Conservation (phyloP, 2,329 filamentous ascomycete genomes). For the Aspergillus japonicus region DNA sequence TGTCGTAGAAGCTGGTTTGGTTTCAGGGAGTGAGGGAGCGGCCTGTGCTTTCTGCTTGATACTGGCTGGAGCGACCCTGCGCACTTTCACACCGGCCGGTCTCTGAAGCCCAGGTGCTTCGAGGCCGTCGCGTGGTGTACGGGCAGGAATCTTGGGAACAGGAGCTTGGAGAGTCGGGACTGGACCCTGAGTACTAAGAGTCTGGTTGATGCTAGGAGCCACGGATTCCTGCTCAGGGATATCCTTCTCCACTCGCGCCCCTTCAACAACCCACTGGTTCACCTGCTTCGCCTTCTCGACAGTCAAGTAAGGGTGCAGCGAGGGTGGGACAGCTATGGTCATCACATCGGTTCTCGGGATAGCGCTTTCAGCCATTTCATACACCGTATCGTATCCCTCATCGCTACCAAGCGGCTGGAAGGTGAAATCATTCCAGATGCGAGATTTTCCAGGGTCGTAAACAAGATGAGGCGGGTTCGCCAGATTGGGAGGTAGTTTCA, state of each 20-base stretch:
- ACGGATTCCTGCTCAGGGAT: background rate
- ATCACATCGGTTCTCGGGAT: conserved; percentile 1
- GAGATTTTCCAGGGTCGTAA: conserved; percentile 24
- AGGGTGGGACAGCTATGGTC: conserved; percentile 5
- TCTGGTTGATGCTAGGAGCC: background rate
- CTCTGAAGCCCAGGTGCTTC: conserved; percentile 7
- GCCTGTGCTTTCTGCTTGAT: background rate
- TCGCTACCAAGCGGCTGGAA: conserved; percentile 34
- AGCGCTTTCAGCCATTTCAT: conserved; percentile 14
- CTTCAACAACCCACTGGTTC: conserved; percentile 30
- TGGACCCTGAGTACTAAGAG: background rate
- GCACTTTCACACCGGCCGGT: conserved; percentile 21
- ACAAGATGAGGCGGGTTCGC: conserved; percentile 18
- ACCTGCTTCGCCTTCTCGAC: conserved; percentile 30
- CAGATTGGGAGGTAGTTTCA: conserved; percentile 19
- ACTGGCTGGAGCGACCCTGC: conserved; percentile 11
- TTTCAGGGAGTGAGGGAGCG: background rate
- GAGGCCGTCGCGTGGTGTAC: background rate
- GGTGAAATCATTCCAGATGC: conserved; percentile 32
- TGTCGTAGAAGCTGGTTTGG: background rate
- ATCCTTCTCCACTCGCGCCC: conserved; percentile 17
- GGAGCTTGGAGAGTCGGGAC: background rate
- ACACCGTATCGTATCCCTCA: conserved; percentile 20
- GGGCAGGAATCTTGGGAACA: background rate
- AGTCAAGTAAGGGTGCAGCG: conserved; percentile 25